These are phyloP conservation scores for Rhodomyrtus psidioides DNA, from an alignment of 441 rosid species.

Conservation along the genomic window DNA sequence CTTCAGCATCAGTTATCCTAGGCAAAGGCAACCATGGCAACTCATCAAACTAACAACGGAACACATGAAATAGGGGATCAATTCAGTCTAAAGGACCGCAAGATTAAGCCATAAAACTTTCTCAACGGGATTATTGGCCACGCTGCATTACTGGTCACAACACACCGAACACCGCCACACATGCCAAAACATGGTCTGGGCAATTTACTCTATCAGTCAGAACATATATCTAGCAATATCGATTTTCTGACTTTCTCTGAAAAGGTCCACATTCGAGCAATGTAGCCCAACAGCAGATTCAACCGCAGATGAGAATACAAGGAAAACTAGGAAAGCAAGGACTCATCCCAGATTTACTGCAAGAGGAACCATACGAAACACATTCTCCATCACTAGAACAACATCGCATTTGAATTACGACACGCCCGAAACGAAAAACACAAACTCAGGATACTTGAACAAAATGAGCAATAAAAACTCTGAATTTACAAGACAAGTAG, in stretches of 20 bases:
- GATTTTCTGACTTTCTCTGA: background rate
- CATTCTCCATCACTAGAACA: background rate
- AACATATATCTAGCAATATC: background rate
- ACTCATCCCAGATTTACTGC: background rate
- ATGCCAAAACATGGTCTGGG: background rate
- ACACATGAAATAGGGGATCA: background rate
- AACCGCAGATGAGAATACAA: background rate
- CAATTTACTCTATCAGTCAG: background rate
- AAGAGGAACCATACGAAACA: background rate
- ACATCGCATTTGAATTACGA: background rate
- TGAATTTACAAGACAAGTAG: background rate
- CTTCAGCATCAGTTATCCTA: slow-evolving; percentile 98
- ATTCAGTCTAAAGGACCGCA: background rate
- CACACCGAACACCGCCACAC: background rate
- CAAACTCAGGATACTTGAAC: background rate
- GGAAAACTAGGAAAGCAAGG: background rate
- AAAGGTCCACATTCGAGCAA: background rate
- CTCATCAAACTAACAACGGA: background rate
- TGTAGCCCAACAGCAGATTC: background rate
- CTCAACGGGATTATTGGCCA: background rate
- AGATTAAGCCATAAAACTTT: background rate
- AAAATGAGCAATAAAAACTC: background rate
- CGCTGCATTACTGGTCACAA: background rate
- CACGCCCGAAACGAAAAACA: background rate
- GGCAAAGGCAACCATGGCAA: background rate